Evolutionary conservation across 306 rosid species (phyloP).

Genomic region (Hippophae gyantsensis): DNA sequence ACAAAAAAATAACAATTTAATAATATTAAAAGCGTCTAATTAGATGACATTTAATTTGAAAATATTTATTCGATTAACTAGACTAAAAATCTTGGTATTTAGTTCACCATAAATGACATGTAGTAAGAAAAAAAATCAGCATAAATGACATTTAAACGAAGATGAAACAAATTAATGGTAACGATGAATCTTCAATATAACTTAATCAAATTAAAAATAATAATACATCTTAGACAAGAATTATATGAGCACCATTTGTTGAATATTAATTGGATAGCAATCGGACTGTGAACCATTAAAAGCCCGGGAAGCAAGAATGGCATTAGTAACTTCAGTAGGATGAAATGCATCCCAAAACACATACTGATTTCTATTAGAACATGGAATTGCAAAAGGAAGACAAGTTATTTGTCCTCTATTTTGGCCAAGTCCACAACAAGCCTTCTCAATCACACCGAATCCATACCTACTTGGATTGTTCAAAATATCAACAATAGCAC

Average conservation of each 20-base stretch:
- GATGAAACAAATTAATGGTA: no score
- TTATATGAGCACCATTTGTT: conserved; percentile 49
- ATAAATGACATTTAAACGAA: no score
- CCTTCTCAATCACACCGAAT: conserved; percentile 52
- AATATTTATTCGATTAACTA: no score
- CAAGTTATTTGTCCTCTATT: conserved; percentile 54
- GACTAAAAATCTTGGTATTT: no score
- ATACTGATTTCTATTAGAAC: conserved; percentile 32
- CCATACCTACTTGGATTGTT: conserved; percentile 51
- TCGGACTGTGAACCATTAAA: conserved; percentile 47
- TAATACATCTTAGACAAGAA: background rate
- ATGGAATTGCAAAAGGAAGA: conserved; percentile 45
- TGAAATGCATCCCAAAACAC: conserved; percentile 88
- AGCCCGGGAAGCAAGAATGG: conserved; percentile 54
- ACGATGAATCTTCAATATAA: no score
- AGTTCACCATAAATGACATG: no score
- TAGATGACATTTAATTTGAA: no score
- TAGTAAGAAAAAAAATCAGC: no score
- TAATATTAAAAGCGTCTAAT: no score
- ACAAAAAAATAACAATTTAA: no score
- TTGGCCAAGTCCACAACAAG: conserved; percentile 67
- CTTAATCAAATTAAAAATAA: no score
- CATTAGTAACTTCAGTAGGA: conserved; percentile 55
- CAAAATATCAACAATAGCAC: conserved; percentile 54
- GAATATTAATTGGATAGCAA: conserved; percentile 56